These are phyloP conservation scores for Phytophthora cryptogea DNA, from an alignment of 352 stramenopile species.

Conservation along the genomic window DNA sequence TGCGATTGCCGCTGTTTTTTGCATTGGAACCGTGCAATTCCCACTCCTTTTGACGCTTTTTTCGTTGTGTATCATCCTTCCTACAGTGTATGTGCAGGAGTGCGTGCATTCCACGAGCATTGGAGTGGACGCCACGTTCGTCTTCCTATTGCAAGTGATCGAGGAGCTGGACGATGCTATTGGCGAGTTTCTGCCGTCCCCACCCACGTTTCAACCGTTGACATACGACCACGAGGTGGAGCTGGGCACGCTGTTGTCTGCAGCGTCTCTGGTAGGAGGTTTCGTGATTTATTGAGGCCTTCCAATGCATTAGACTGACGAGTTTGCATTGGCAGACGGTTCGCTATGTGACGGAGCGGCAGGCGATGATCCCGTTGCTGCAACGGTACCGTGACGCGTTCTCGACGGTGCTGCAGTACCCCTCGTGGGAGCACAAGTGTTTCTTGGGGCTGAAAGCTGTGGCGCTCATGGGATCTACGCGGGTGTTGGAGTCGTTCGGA, in stretches of 20 bases:
- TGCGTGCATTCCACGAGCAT: constrained; percentile 75
- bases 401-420: constrained; percentile 52
- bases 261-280: constrained; percentile 54
- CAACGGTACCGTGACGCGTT: constrained; percentile 59
- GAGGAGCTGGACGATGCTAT: constrained; percentile 66
- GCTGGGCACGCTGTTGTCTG: constrained; percentile 69
- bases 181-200: constrained; percentile 35
- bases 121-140: constrained; percentile 55
- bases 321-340: constrained; percentile 43
- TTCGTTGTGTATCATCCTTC: constrained; percentile 1
- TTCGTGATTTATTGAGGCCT: not conserved
- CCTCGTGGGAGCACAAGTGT: constrained; percentile 44
- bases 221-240: constrained; percentile 67
- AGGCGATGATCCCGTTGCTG: constrained; percentile 62
- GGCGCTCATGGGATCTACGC: constrained; percentile 68
- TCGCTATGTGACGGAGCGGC: constrained; percentile 75
- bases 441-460: constrained; percentile 49
- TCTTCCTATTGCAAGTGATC: constrained; percentile 70
- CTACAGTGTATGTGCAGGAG: constrained; percentile 67
- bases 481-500: constrained; percentile 69
- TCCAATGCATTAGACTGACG: not conserved
- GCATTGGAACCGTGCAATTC: constrained; percentile 3
- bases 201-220: constrained; percentile 32
- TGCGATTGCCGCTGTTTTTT: constrained; percentile 8
- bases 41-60: not conserved